Base-by-base conservation (phyloP, 768 basidiomycete species). In the Termitomyces eurrhizus region DNA sequence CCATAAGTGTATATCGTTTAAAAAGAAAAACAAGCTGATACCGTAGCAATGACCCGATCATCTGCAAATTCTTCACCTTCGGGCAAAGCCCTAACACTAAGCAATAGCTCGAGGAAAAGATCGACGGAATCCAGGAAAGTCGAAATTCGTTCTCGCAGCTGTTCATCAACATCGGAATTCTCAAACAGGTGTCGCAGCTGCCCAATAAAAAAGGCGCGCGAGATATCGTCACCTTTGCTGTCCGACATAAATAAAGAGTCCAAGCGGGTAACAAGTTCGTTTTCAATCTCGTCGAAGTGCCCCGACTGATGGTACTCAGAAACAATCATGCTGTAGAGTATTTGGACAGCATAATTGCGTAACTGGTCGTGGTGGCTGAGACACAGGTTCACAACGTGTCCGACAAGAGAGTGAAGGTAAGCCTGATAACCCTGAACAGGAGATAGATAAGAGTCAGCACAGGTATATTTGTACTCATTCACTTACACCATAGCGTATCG, bases 271-370 rank as follows among this genome's bases (percentile, higher is more conserved):
- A 98, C 92, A 7, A 98, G 80, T 73, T 95, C 95, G 65, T 91
- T 89, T 72, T 98, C 93, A 65, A 98, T 96, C 50, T 84, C 84
- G 65, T 89, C 88, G 69, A 98, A 97, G 69, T 92, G 86, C 29
- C 85, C 87, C 13, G 86, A 86, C 61, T 90, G 87, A 59, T 93
- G 86, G 72, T 91, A 95, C 71, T 96, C 92, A 2, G 92, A 89
- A 51, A 95, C 85, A 62, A 98, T 94, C 94, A 98, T 97, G 67
- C 89, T 92, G 74, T 90, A 96, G 24, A 98, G 82, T 59, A 98
- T 95, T 66, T 92, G 87, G 24, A 96, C 93, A 0, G 94, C 95
- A 64, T 90, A 91, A 69, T 83, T 92, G 64, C 95, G 85, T 44
- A 97, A 81, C 68, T 89, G 87, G 69, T 98, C 96, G 69, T 98